phyloP scores from a whole-genome alignment of 345 rosid genomes.

The Gossypium rotundifolium region DNA sequence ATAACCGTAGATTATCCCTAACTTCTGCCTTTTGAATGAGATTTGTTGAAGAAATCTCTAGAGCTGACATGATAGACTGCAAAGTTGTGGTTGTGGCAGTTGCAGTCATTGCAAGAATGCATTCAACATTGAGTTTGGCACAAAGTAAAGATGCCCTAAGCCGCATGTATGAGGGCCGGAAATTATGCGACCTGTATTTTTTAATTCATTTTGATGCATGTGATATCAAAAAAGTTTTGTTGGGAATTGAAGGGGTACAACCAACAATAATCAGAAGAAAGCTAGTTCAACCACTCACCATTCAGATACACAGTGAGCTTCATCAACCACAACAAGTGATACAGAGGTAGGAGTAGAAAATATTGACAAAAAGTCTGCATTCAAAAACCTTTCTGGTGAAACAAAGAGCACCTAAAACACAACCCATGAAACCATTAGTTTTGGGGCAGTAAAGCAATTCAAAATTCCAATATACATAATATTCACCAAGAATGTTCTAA shows the following conservation, averaged over 20 bases:
- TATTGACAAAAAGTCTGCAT: conserved; percentile 62
- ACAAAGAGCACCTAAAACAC: conserved; percentile 81
- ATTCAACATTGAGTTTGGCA: conserved; percentile 50
- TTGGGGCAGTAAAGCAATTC: background rate
- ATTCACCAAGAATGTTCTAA: background rate
- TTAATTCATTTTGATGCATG: background rate
- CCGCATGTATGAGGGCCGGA: conserved; percentile 94
- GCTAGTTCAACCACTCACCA: conserved; percentile 50
- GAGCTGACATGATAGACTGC: conserved; percentile 73
- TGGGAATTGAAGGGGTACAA: background rate
- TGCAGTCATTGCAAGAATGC: conserved; percentile 97
- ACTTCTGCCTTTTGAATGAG: conserved; percentile 61
- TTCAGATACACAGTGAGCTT: conserved; percentile 96
- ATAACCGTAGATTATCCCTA: conserved; percentile 69
- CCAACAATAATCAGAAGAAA: background rate
- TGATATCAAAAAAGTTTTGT: background rate
- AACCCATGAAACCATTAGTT: conserved; percentile 12
- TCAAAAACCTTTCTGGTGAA: conserved; percentile 89
- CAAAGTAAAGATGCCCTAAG: conserved; percentile 80
- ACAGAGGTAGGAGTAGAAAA: conserved; percentile 39
- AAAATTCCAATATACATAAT: background rate
- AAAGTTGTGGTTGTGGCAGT: conserved; percentile 75
- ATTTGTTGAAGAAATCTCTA: conserved; percentile 77
- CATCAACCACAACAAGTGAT: conserved; percentile 92
- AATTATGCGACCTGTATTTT: conserved; percentile 82